Conservation (phyloP, 108 stramenopile species). For the Tribonema minus region DNA sequence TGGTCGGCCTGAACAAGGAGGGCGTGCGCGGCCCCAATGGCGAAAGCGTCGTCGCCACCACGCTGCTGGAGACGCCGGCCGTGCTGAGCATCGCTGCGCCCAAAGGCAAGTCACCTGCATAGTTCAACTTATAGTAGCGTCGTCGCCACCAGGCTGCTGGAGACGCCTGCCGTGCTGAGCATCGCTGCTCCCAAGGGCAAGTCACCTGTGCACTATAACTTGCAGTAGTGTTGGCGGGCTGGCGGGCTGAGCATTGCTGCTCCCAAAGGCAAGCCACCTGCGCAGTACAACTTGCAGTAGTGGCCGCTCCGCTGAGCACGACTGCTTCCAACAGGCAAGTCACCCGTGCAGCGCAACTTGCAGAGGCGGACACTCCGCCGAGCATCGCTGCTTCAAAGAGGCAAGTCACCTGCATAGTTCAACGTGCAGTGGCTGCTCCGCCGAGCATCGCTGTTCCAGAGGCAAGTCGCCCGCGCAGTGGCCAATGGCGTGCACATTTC, state of each 20-base stretch:
- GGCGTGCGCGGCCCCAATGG: constrained; percentile 20
- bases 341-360: constrained; percentile 38
- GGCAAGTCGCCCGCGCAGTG: constrained; percentile 5
- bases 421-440: constrained; percentile 1
- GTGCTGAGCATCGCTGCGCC: not conserved
- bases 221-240: constrained; percentile 27
- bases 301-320: no score
- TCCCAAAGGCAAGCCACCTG: not conserved
- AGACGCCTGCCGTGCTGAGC: constrained; percentile 12
- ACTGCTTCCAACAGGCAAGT: constrained; percentile 15
- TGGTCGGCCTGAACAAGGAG: constrained; percentile 44
- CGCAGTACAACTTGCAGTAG: no score
- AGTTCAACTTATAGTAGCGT: constrained; percentile 15
- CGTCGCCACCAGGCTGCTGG: constrained; percentile 48
- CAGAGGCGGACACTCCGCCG: constrained; percentile 17
- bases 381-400: not conserved
- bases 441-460: not conserved
- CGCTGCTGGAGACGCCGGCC: constrained; percentile 41
- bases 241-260: not conserved
- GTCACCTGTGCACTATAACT: not conserved
- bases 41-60: constrained; percentile 40
- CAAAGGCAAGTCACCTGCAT: not conserved
- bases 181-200: not conserved
- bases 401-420: constrained; percentile 4
- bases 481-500: no score